Evolutionary conservation across 1,284 basidiomycete genomes (phyloP), one percentile per base, ranked within the genome.

Genomic region (Melampsora americana): DNA sequence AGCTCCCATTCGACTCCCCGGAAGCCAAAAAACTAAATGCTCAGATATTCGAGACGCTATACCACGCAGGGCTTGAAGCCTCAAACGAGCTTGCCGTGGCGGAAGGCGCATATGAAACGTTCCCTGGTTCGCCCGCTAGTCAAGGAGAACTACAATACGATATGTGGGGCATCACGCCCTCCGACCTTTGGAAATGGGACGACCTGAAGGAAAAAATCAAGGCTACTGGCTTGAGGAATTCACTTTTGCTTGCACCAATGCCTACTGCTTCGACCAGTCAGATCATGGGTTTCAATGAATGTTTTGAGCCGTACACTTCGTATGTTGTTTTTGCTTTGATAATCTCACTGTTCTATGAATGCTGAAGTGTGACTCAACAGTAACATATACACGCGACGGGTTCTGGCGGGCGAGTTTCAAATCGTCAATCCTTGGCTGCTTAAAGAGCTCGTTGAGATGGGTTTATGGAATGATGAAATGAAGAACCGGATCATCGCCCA

Each of bases 361-460:
- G 56, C 77, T 28, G 71, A 46, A 30, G 56, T 30, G 39, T 53
- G 44, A 28, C 16, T 71, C 80, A 82, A 81, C 72, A 93, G 92
- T 82, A 99, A 98, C 87, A 96, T 99, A 82, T 99, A 99, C 85
- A 95, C 95, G 69, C 93, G 96, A 77, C 93, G 96, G 82, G 95
- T 99, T n/a, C 89, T 99, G 61, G 95, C 96, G 53, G 96, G 96
- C 76, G 96, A 99, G 86, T 99, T 99, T 91, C 95, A 98, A 84
- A 89, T 99, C 78, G 95, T 98, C 78, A 96, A 94, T 86, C 96
- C 95, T 0, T 99, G 96, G 96, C 87, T 99, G 69, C 88, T 99
- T 20, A 90, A 93, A 77, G 96, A 99, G 81, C 90, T 99, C 75
- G 95, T 99, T 81, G 93, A 96, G 82, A 91, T 90, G 77, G 90